Evolutionary conservation across 2,329 filamentous ascomycete species (phyloP).

Genomic region (Trichoderma sp.): DNA sequence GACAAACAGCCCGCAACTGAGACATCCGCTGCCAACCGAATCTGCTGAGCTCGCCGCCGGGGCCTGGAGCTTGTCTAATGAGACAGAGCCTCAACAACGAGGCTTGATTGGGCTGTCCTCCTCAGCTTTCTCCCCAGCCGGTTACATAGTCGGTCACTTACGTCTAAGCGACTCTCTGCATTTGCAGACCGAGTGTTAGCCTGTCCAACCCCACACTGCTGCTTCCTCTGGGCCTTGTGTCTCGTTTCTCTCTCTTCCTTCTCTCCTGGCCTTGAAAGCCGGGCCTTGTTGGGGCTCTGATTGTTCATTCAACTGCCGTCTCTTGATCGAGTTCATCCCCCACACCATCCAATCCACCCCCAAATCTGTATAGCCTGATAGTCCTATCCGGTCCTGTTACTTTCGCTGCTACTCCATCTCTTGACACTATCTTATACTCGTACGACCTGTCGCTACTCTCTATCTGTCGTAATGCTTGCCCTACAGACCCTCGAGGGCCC

Average conservation of each 20-base stretch:
- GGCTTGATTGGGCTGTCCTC: constrained; percentile 14
- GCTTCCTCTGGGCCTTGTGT: constrained; percentile 12
- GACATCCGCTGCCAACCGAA: constrained; percentile 15
- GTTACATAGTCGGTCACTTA: constrained; percentile 7
- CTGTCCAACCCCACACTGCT: constrained; percentile 20
- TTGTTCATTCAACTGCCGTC: constrained; percentile 11
- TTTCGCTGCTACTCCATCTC: constrained; percentile 4
- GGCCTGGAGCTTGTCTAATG: background rate
- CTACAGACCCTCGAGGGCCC: constrained; percentile 57
- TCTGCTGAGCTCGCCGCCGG: constrained; percentile 11
- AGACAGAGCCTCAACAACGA: constrained; percentile 2
- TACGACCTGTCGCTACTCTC: constrained; percentile 30
- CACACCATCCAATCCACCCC: constrained; percentile 17
- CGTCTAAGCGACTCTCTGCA: constrained; percentile 5
- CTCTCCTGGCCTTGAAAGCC: background rate
- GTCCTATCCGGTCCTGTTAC: background rate
- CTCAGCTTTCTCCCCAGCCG: background rate
- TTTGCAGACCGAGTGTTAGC: constrained; percentile 6
- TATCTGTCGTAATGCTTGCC: constrained; percentile 53
- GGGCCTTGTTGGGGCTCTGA: constrained; percentile 12
- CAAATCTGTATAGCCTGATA: constrained; percentile 16
- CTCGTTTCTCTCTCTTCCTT: constrained; percentile 5
- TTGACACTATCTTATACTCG: constrained; percentile 19
- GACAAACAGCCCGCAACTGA: background rate
- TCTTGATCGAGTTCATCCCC: constrained; percentile 13